Conservation (phyloP, 306 rosid species). For the Rubus parviflorus region DNA sequence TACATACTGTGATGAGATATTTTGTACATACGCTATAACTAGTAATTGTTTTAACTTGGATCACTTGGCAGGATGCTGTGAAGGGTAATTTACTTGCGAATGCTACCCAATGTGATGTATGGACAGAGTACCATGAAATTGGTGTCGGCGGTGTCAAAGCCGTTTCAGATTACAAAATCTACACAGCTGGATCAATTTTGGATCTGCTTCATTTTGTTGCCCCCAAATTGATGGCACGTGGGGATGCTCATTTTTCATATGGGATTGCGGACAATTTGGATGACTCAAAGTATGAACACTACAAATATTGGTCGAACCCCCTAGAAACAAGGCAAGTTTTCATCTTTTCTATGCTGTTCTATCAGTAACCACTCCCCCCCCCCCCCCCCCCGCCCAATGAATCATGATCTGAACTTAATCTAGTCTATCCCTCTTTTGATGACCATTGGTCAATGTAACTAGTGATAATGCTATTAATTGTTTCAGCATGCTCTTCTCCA, state of each 20-base stretch:
- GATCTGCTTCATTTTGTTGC: constrained; percentile 73
- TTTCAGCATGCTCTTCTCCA: not conserved
- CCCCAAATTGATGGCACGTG: constrained; percentile 84
- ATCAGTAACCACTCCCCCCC: not conserved
- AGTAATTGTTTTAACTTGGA: constrained; percentile 9
- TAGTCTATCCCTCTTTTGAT: not conserved
- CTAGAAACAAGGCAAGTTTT: constrained; percentile 70
- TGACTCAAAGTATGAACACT: constrained; percentile 67
- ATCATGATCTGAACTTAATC: not conserved
- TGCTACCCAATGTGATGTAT: constrained; percentile 63
- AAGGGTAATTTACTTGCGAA: constrained; percentile 63
- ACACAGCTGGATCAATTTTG: constrained; percentile 59
- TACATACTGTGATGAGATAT: not conserved
- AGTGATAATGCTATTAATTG: not conserved
- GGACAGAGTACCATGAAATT: constrained; percentile 87
- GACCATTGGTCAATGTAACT: not conserved
- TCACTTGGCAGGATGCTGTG: constrained; percentile 46
- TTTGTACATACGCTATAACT: not conserved
- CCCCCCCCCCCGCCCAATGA: constrained; percentile 2
- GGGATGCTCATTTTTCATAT: constrained; percentile 69
- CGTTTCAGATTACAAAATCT: constrained; percentile 66
- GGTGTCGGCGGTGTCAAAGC: constrained; percentile 73
- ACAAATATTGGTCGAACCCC: constrained; percentile 84
- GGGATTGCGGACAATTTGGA: constrained; percentile 80
- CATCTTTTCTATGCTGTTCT: constrained; percentile 1